Evolutionary conservation across 805 yeast species (phyloP).

Genomic region (Suhomyces kilbournensis): DNA sequence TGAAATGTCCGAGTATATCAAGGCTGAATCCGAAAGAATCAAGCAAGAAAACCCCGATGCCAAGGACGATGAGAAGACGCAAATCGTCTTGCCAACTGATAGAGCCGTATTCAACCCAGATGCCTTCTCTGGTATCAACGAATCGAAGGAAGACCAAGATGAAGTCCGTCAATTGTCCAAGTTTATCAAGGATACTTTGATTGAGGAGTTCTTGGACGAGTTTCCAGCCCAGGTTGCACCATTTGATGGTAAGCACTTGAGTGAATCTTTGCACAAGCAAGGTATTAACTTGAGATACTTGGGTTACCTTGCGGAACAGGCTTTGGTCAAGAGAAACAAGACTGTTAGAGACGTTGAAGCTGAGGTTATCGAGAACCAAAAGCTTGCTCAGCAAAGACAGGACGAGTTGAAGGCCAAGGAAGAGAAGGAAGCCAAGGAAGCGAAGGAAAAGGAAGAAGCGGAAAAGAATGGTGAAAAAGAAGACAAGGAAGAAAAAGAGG

Average conservation of each 20-base stretch:
- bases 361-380: conserved; percentile 23
- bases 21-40: conserved; percentile 44
- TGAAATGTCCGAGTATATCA: conserved; percentile 53
- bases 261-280: conserved; percentile 62
- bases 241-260: conserved; percentile 75
- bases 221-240: conserved; percentile 61
- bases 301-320: conserved; percentile 54
- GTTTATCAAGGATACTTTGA: conserved; percentile 54
- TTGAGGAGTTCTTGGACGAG: conserved; percentile 61
- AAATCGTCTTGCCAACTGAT: conserved; percentile 51
- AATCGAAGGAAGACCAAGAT: conserved; percentile 50
- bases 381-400: conserved; percentile 23
- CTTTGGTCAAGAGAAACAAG: conserved; percentile 17
- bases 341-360: conserved; percentile 15
- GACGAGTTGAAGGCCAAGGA: conserved; percentile 24
- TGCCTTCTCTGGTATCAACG: conserved; percentile 50
- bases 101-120: conserved; percentile 74
- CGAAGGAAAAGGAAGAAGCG: conserved; percentile 18
- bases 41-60: conserved; percentile 19
- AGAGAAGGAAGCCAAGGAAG: conserved; percentile 19
- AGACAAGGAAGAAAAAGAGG: conserved; percentile 27
- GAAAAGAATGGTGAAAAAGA: conserved; percentile 26
- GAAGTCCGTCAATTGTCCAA: conserved; percentile 69
- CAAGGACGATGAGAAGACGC: conserved; percentile 43
- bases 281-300: conserved; percentile 91